These are phyloP conservation scores for Oligophagozyma castellii DNA, from an alignment of 1,139 yeast genomes.

Conservation along the genomic window DNA sequence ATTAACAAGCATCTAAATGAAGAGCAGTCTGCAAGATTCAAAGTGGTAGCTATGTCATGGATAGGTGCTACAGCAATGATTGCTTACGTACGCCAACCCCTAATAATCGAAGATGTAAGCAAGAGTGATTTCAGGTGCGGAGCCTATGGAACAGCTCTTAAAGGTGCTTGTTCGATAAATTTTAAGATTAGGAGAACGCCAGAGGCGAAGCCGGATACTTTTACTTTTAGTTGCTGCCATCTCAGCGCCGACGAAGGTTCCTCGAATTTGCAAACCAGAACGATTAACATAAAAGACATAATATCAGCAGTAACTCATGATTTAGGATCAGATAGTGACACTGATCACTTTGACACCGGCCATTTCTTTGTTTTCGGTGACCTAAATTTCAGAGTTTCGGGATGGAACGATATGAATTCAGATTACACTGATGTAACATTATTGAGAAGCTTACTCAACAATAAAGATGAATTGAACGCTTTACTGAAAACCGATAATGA, in stretches of 20 bases:
- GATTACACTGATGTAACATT: conserved; percentile 9
- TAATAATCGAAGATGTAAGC: conserved; percentile 7
- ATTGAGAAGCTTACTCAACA: conserved; percentile 8
- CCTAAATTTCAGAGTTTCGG: conserved; percentile 49
- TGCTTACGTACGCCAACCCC: conserved; percentile 35
- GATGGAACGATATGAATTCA: conserved; percentile 5
- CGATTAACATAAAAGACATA: conserved; percentile 36
- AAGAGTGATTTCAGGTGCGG: conserved; percentile 32
- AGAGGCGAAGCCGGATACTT: conserved; percentile 22
- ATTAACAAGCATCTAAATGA: conserved; percentile 30
- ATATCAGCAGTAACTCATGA: conserved; percentile 30
- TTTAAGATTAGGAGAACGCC: conserved; percentile 25
- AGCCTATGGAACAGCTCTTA: conserved; percentile 43
- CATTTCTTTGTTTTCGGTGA: conserved; percentile 76
- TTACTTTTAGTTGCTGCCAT: conserved; percentile 60
- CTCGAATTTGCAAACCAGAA: conserved; percentile 33
- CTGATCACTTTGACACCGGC: conserved; percentile 31
- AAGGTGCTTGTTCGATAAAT: conserved; percentile 62
- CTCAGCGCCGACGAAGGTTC: conserved; percentile 67
- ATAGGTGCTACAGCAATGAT: conserved; percentile 58
- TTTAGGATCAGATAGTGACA: no score
- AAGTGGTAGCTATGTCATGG: conserved; percentile 33
- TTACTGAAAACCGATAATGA: conserved; percentile 31
- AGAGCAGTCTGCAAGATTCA: conserved; percentile 30
- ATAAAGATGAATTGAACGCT: conserved; percentile 46